Percentiles rank a stretch among this genome's conserved stretches.
Evolutionary conservation across 2,329 filamentous ascomycete genomes (phyloP).

Genomic region (Colletotrichum trifolii): DNA sequence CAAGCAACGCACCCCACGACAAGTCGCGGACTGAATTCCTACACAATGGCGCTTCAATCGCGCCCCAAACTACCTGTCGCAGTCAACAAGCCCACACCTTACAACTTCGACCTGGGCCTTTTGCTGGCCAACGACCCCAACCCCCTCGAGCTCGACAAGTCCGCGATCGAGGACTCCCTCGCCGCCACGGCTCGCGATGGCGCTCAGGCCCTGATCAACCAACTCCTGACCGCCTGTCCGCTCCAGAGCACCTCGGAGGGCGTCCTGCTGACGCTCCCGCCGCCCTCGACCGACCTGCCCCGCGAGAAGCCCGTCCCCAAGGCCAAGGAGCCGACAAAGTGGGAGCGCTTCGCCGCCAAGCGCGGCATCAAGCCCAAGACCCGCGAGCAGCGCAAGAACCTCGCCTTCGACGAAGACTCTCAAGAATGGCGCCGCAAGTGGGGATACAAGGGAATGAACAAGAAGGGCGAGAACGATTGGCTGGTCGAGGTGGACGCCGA

Average conservation of each 20-base stretch:
- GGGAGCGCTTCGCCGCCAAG: conserved; percentile 96
- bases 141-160: conserved; percentile 70
- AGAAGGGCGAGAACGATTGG: conserved; percentile 85
- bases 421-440: conserved; percentile 94
- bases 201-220: conserved; percentile 92
- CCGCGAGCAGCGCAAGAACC: conserved; percentile 77
- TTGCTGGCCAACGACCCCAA: conserved; percentile 90
- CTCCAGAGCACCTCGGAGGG: conserved; percentile 76
- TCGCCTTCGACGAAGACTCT: conserved; percentile 84
- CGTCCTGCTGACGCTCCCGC: conserved; percentile 83
- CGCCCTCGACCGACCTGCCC: conserved; percentile 76
- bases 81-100: conserved; percentile 86
- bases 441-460: conserved; percentile 93
- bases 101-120: conserved; percentile 92
- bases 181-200: conserved; percentile 84
- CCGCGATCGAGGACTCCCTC: conserved; percentile 74
- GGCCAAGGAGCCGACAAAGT: conserved; percentile 87
- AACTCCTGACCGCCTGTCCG: conserved; percentile 89
- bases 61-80: conserved; percentile 68
- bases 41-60: conserved; percentile 50
- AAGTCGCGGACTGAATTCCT: conserved; percentile 2
- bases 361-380: conserved; percentile 95
- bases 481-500: conserved; percentile 90
- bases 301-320: conserved; percentile 92
- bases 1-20: not conserved